These are phyloP conservation scores for Rhizopus sp. DNA, from an alignment of 371 early-diverging fungal species.

Conservation along the genomic window DNA sequence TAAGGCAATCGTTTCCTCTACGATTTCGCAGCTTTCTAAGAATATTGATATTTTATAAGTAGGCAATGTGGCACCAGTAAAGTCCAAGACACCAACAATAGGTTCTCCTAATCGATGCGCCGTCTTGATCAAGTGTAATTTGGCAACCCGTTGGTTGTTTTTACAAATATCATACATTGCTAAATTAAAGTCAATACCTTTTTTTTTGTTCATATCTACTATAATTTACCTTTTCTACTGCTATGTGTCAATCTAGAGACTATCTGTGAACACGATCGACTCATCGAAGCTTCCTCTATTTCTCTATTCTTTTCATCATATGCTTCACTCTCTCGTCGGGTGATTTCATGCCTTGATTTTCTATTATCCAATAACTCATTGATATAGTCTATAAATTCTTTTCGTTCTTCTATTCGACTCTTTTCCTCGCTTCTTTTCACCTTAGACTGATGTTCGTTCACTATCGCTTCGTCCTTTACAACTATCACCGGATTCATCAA, in stretches of 20 bases:
- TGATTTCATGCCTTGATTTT: constrained; percentile 41
- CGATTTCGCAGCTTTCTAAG: constrained; percentile 67
- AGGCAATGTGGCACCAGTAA: constrained; percentile 61
- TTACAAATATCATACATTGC: constrained; percentile 82
- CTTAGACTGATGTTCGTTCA: constrained; percentile 32
- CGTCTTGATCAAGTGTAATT: constrained; percentile 72
- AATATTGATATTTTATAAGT: constrained; percentile 77
- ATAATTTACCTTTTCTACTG: constrained; percentile 39
- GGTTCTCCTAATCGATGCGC: constrained; percentile 84
- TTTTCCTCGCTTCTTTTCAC: constrained; percentile 8
- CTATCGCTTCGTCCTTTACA: constrained; percentile 65
- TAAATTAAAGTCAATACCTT: constrained; percentile 9
- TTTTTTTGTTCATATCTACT: constrained; percentile 7
- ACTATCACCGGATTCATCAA: constrained; percentile 71
- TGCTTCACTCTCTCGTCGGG: constrained; percentile 60
- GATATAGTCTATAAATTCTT: constrained; percentile 56
- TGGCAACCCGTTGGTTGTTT: constrained; percentile 77
- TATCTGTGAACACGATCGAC: constrained; percentile 43
- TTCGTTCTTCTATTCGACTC: constrained; percentile 24
- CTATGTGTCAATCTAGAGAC: constrained; percentile 40
- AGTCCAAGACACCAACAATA: constrained; percentile 74
- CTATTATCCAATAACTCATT: constrained; percentile 47
- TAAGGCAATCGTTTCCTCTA: constrained; percentile 56
- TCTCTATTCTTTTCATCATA: constrained; percentile 49
- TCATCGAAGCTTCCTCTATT: constrained; percentile 40